phyloP scores from a whole-genome alignment of 192 early-diverging fungal genomes.

The Linnemannia zychae region DNA sequence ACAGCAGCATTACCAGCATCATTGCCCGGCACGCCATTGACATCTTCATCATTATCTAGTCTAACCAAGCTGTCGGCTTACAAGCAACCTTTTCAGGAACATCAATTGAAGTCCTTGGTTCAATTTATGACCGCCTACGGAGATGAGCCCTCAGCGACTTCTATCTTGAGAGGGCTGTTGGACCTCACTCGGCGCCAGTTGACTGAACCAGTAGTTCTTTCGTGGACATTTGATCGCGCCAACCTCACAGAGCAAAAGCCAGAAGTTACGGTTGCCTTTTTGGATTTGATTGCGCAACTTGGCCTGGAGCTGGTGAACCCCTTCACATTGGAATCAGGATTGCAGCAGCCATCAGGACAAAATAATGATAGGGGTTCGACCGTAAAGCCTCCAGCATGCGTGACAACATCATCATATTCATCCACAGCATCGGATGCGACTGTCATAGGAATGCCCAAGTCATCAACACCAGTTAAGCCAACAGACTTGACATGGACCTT shows the following conservation, averaged over 20 bases:
- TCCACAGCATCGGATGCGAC: constrained; percentile 19
- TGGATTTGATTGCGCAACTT: constrained; percentile 38
- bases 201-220: constrained; percentile 14
- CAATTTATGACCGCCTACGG: constrained; percentile 39
- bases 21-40: neutral
- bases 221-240: constrained; percentile 46
- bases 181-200: constrained; percentile 35
- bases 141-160: constrained; percentile 34
- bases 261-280: constrained; percentile 36
- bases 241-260: constrained; percentile 50
- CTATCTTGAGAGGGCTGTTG: constrained; percentile 37
- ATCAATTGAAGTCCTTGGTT: constrained; percentile 33
- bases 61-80: constrained; percentile 5
- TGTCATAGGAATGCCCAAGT: neutral
- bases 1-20: neutral
- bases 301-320: constrained; percentile 21
- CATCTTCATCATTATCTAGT: neutral
- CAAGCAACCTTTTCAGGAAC: constrained; percentile 40
- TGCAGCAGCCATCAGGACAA: neutral
- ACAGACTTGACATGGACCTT: constrained; percentile 51
- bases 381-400: neutral
- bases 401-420: neutral
- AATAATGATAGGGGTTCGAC: neutral
- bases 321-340: neutral
- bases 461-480: neutral